phyloP scores from a whole-genome alignment of 2,329 filamentous ascomycete genomes.

The Magnaporthiopsis rhizophila region DNA sequence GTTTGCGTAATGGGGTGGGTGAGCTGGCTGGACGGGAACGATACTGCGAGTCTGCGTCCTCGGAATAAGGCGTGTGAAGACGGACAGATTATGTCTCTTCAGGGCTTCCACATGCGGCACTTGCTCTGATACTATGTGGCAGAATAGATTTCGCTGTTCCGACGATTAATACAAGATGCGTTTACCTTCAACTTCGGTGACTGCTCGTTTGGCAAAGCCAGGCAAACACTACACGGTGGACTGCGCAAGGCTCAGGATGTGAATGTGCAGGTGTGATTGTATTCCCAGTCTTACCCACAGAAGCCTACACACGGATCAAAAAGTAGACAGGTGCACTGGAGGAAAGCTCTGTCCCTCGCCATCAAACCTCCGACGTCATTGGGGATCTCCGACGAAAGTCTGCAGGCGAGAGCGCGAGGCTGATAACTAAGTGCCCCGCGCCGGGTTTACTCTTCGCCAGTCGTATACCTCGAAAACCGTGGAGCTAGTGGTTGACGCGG shows the following conservation, averaged over 20 bases:
- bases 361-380: constrained; percentile 75
- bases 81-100: background rate
- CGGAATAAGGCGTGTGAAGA: background rate
- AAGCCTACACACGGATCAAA: background rate
- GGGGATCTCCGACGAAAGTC: constrained; percentile 60
- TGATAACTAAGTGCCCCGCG: constrained; percentile 37
- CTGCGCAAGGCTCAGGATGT: no score
- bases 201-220: no score
- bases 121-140: constrained; percentile 15
- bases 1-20: constrained; percentile 2
- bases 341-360: constrained; percentile 58
- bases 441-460: constrained; percentile 70
- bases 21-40: constrained; percentile 3
- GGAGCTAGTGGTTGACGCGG: constrained; percentile 63
- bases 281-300: background rate
- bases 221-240: no score
- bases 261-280: background rate
- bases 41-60: constrained; percentile 1
- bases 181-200: constrained; percentile 6
- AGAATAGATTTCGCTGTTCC: constrained; percentile 8
- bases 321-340: background rate
- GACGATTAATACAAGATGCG: constrained; percentile 10
- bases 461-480: constrained; percentile 90
- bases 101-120: constrained; percentile 9
- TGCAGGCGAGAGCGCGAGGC: constrained; percentile 63